phyloP scores from a whole-genome alignment of 2,329 filamentous ascomycete genomes.

The Stemphylium lycopersici region DNA sequence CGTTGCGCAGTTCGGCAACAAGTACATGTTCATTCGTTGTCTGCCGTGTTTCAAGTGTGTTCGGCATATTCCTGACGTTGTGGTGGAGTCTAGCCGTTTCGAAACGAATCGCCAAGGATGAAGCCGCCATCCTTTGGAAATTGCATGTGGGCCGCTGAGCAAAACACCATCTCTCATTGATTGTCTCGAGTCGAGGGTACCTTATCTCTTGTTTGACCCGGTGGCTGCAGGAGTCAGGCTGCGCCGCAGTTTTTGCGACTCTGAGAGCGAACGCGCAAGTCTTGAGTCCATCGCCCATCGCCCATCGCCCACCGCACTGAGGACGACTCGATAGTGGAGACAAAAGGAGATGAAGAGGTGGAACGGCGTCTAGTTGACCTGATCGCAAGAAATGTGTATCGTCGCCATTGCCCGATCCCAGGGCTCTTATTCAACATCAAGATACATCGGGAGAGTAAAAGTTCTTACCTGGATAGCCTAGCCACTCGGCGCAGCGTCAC shows the following conservation, averaged over 20 bases:
- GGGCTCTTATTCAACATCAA: neutral
- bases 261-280: neutral
- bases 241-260: neutral
- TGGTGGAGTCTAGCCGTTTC: constrained; percentile 24
- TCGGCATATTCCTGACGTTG: constrained; percentile 21
- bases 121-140: constrained; percentile 6
- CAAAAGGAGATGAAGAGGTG: neutral
- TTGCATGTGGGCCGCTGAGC: constrained; percentile 9
- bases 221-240: neutral
- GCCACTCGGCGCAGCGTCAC: neutral
- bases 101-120: constrained; percentile 28
- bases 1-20: constrained; percentile 8
- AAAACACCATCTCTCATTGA: constrained; percentile 5
- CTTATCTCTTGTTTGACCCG: neutral
- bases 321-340: neutral
- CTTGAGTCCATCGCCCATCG: neutral
- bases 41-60: constrained; percentile 10
- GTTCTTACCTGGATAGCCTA: neutral
- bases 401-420: neutral
- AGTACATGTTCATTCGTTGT: constrained; percentile 13
- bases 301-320: neutral
- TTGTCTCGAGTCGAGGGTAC: neutral
- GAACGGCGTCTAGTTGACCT: neutral
- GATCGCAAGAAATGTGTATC: neutral
- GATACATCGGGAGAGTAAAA: neutral